Base-by-base conservation (phyloP, 169 alveolate genomes). In the Eimeria sp. region DNA sequence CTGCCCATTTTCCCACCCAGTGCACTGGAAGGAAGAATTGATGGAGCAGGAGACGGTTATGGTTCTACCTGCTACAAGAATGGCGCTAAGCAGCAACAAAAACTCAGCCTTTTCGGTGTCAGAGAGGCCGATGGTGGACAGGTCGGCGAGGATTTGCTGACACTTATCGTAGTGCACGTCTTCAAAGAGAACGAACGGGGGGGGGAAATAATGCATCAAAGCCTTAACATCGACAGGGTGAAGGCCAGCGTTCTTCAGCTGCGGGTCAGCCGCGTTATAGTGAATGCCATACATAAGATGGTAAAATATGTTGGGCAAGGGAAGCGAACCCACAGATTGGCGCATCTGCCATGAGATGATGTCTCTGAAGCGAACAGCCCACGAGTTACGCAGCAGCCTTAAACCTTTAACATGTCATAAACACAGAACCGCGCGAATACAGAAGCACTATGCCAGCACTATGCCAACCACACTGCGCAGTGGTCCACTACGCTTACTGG, bases 31-130 rank as follows among this genome's bases (percentile, higher is more conserved):
- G 20, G 49, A 22, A 70, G 49, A 70, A 6, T 30, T 7, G 3
- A 30, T 70, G 78, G 30, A 10, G 4, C 27, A 70, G 30, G 11
- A 30, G 49, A 70, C 25, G 78, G 49, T 70, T 22, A 5, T 70
- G 78, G 78, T 22, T 5, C 30, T 58, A 95, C 96, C 96, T 30
- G 95, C 96, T 45, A 95, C 96, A 61, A 95, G 96, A 22, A 83
- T 49, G 18, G 84, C 95, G 67, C 90, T 49, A 54, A 88, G 73
- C 11, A 95, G 82, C 45, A 80, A 86, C 61, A 83, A 54, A 54
- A 83, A 95, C 58, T 89, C 92, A 9, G 40, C 58, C 63, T 72
- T 84, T 54, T 95, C 82, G 13, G 16, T 40, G 22, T 86, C 91
- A 11, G 95, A 49, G 14, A 84, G 73, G 57, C 96, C 96, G 40